Base-by-base conservation (phyloP, 139 green algal genomes). In the Tetradesmus lagerheimii region DNA sequence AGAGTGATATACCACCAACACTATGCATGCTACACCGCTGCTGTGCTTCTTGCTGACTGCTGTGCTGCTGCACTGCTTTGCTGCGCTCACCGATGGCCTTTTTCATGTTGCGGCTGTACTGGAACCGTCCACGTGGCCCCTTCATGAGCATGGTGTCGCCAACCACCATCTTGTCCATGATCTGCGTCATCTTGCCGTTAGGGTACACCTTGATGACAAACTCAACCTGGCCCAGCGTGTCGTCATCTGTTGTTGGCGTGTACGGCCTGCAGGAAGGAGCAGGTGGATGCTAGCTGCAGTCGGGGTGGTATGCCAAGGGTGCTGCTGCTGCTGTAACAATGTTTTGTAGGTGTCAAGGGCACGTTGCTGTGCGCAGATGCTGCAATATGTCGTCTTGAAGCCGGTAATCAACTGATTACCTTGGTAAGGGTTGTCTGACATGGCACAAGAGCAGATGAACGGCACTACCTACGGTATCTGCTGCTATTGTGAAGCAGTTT, bases 201-300 rank as follows among this genome's bases (percentile, higher is more conserved):
- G 94, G 93, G 89, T 99, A 99, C 1, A 99, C 74, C 93, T 98
- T 98, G 91, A 99, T 97, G 47, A 99, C 95, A 79, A 99, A 98
- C 31, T 98, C 96, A 0, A 99, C 96, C 20, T 80, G 77, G 6
- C 96, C 96, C 2, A 92, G 87, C 47, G 87, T 90, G 38, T 93
- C 83, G 31, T 96, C 94, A 47, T 95, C 94, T 0, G 95, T 95
- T 4, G 95, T 91, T 15, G 97, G 97, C 0, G 96, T 99, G 92
- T 98, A 99, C 0, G 96, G 92, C 34, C 95, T 88, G 64, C 83
- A 80, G 16, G 20, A 80, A 15, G 53, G 4, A 11, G 16, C 25
- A n/a, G 12, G 31, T 18, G 23, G 1, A 71, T 31, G 20, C 23
- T 71, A 31, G 16, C 1, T 31, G 20, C 23, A 31, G 9, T n/a